Percentiles rank a stretch among this genome's conserved stretches.
These are phyloP conservation scores for Priceomyces medius DNA, from an alignment of 805 yeast genomes.

Conservation along the genomic window DNA sequence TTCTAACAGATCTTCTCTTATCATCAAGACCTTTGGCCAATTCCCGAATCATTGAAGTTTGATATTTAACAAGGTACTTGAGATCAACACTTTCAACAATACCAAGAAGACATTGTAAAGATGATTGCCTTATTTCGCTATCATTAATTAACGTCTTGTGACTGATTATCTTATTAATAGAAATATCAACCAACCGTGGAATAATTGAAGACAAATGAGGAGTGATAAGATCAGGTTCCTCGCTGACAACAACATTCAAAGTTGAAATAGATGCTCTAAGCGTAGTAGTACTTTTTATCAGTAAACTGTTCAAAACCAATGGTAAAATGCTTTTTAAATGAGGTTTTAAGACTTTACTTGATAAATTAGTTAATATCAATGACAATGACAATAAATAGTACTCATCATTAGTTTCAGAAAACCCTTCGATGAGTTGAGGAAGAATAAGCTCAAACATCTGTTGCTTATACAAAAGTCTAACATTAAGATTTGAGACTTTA, in stretches of 20 bases:
- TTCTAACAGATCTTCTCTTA: conserved; percentile 69
- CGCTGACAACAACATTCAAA: conserved; percentile 51
- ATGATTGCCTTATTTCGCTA: conserved; percentile 52
- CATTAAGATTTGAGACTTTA: conserved; percentile 53
- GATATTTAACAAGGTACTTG: conserved; percentile 50
- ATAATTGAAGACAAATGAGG: conserved; percentile 57
- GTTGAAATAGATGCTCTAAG: conserved; percentile 63
- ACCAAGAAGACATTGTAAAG: conserved; percentile 53
- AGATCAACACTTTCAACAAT: conserved; percentile 42
- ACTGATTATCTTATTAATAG: conserved; percentile 15
- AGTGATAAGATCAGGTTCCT: conserved; percentile 51
- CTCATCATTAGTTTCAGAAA: conserved; percentile 41
- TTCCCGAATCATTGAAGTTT: conserved; percentile 45
- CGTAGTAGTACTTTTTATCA: conserved; percentile 47
- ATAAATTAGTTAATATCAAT: conserved; percentile 61
- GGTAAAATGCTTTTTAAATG: conserved; percentile 69
- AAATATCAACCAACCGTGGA: conserved; percentile 48
- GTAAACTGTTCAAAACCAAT: conserved; percentile 63
- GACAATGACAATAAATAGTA: conserved; percentile 67
- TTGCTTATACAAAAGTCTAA: conserved; percentile 76
- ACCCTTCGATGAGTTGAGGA: conserved; percentile 53
- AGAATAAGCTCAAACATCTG: conserved; percentile 63
- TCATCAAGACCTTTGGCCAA: conserved; percentile 65
- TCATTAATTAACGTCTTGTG: conserved; percentile 28
- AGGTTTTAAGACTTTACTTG: conserved; percentile 60